Conservation (phyloP, 345 rosid genomes). For the Aethionema arabicum region DNA sequence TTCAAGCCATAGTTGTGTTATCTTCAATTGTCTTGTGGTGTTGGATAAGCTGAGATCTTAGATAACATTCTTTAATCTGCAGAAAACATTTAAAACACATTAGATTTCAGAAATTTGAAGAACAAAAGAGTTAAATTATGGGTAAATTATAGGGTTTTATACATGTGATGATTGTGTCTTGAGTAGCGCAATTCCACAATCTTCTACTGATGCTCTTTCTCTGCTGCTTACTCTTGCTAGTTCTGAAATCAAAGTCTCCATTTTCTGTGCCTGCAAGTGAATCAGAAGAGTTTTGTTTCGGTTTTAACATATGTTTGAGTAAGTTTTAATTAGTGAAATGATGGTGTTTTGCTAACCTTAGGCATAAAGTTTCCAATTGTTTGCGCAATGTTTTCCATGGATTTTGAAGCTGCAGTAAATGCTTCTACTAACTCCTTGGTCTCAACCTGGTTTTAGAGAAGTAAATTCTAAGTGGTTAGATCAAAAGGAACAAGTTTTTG, state of each 20-base stretch:
- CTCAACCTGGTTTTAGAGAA: constrained; percentile 50
- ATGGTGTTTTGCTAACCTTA: constrained; percentile 43
- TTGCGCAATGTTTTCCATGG: constrained; percentile 56
- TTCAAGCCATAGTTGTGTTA: background rate
- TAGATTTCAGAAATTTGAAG: constrained; percentile 9
- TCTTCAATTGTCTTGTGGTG: constrained; percentile 27
- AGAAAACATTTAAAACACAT: background rate
- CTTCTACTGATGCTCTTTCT: constrained; percentile 65
- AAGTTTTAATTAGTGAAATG: background rate
- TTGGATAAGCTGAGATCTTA: constrained; percentile 66
- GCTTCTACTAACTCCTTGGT: constrained; percentile 58
- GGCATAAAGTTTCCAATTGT: constrained; percentile 51
- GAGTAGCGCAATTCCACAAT: constrained; percentile 56
- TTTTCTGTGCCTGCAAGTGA: constrained; percentile 60
- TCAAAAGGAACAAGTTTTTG: background rate
- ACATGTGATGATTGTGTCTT: constrained; percentile 60
- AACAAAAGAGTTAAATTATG: background rate
- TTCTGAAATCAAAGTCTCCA: constrained; percentile 65
- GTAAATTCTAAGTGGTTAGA: background rate
- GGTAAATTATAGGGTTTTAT: constrained; percentile 13
- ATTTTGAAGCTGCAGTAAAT: constrained; percentile 49
- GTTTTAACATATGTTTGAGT: background rate
- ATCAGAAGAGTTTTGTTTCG: constrained; percentile 6
- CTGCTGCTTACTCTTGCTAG: constrained; percentile 60
- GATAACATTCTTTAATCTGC: constrained; percentile 80